Conservation (phyloP, 257 asterid genomes). For the Eucommia ulmoides region DNA sequence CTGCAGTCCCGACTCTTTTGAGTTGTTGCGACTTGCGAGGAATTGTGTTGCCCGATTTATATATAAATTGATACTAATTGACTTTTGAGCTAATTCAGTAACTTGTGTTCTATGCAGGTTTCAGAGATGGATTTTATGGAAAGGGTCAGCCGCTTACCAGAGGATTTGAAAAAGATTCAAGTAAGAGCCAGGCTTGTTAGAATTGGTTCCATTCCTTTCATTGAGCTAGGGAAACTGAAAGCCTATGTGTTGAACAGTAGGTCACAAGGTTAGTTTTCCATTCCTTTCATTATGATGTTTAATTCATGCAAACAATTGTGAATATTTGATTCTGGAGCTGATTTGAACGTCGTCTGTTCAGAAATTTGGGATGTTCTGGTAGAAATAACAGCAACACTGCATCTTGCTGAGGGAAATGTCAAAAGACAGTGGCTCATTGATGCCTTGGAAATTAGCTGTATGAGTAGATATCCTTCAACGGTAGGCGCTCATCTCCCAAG, state of each 20-base stretch:
- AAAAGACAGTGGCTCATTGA: slow-evolving; percentile 81
- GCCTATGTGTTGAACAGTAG: slow-evolving; percentile 40
- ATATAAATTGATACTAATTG: neutral
- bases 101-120: slow-evolving; percentile 27
- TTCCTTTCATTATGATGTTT: no score
- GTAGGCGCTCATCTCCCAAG: slow-evolving; percentile 30
- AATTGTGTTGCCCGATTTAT: neutral
- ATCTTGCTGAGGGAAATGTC: slow-evolving; percentile 36
- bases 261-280: slow-evolving; percentile 49
- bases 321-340: neutral
- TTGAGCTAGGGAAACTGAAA: slow-evolving; percentile 55
- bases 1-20: no score
- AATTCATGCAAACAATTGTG: neutral
- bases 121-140: slow-evolving; percentile 31
- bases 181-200: slow-evolving; percentile 74
- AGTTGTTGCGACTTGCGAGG: neutral
- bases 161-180: slow-evolving; percentile 38
- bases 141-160: slow-evolving; percentile 12
- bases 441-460: slow-evolving; percentile 62
- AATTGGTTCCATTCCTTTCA: slow-evolving; percentile 50
- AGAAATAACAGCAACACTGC: slow-evolving; percentile 57
- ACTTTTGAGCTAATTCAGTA: neutral
- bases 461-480: slow-evolving; percentile 79
- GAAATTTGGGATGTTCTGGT: slow-evolving; percentile 77
- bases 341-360: slow-evolving; percentile 11